Conservation (phyloP, 768 basidiomycete genomes). For the Strobilomyces echinocephalus region DNA sequence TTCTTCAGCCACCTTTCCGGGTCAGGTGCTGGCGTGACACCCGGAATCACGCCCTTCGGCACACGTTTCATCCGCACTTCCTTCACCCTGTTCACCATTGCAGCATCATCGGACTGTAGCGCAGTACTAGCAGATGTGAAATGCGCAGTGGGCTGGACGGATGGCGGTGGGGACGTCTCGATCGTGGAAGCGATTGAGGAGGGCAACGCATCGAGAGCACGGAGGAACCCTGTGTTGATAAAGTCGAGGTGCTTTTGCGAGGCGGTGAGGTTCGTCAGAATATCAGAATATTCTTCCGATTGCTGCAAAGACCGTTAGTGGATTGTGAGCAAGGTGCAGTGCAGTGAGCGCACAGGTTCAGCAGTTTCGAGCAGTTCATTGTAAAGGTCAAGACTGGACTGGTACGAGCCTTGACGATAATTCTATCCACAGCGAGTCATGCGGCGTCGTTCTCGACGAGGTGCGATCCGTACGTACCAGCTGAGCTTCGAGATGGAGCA, state of each 20-base stretch:
- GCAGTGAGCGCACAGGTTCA: constrained; percentile 56
- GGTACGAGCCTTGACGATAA: constrained; percentile 75
- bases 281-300: constrained; percentile 84
- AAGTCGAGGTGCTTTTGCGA: constrained; percentile 82
- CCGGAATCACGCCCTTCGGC: constrained; percentile 70
- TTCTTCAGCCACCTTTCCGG: constrained; percentile 89
- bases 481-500: constrained; percentile 81
- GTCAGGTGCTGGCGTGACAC: constrained; percentile 78
- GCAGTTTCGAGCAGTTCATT: constrained; percentile 75
- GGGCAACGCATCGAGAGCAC: constrained; percentile 57
- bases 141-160: constrained; percentile 32
- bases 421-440: constrained; percentile 40
- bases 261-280: constrained; percentile 80
- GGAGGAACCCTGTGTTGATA: constrained; percentile 64
- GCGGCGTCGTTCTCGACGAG: constrained; percentile 10
- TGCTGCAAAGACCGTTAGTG: constrained; percentile 41
- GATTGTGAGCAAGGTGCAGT: constrained; percentile 3
- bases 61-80: constrained; percentile 63
- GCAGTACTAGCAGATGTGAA: constrained; percentile 23
- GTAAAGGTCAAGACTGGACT: constrained; percentile 70
- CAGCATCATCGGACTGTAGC: constrained; percentile 32
- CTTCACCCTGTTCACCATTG: constrained; percentile 36
- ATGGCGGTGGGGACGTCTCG: constrained; percentile 60
- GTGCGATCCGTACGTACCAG: constrained; percentile 49
- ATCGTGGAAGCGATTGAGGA: constrained; percentile 46